Conservation (phyloP, 495 filamentous ascomycete genomes). For the Penicillium subrubescens region DNA sequence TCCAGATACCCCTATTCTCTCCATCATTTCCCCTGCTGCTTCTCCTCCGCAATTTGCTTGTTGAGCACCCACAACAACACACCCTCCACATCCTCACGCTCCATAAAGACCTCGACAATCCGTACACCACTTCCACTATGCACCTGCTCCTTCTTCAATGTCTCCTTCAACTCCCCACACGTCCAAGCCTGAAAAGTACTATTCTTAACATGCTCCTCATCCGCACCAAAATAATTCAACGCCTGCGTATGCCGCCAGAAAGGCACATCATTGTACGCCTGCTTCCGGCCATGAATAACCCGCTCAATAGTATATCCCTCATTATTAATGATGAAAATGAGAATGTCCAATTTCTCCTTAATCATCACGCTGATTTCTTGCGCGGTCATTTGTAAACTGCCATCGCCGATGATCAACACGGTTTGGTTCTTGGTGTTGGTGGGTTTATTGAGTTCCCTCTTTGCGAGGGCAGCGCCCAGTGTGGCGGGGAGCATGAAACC, state of each 20-base stretch:
- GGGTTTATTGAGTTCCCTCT: slow-evolving; percentile 33
- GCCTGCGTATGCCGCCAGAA: slow-evolving; percentile 62
- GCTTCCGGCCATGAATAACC: slow-evolving; percentile 72
- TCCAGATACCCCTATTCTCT: background rate
- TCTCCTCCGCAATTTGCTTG: slow-evolving; percentile 29
- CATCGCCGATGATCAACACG: slow-evolving; percentile 81
- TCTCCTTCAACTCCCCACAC: slow-evolving; percentile 38
- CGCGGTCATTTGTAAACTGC: slow-evolving; percentile 74
- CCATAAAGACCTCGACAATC: slow-evolving; percentile 51
- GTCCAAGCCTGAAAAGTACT: slow-evolving; percentile 36
- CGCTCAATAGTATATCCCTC: slow-evolving; percentile 78
- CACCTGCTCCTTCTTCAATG: slow-evolving; percentile 36
- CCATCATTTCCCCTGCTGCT: background rate
- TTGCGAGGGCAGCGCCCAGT: slow-evolving; percentile 52
- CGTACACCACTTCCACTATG: slow-evolving; percentile 42
- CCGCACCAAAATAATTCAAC: slow-evolving; percentile 46
- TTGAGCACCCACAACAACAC: slow-evolving; percentile 31
- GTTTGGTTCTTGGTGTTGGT: slow-evolving; percentile 30
- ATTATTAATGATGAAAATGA: slow-evolving; percentile 76
- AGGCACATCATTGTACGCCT: slow-evolving; percentile 71
- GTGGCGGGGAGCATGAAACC: slow-evolving; percentile 52
- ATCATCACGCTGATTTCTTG: slow-evolving; percentile 82
- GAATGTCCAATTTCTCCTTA: slow-evolving; percentile 63
- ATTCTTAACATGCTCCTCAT: slow-evolving; percentile 26
- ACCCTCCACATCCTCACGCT: slow-evolving; percentile 44